phyloP scores from a whole-genome alignment of 2,329 filamentous ascomycete species.

The Xylaria sp. region DNA sequence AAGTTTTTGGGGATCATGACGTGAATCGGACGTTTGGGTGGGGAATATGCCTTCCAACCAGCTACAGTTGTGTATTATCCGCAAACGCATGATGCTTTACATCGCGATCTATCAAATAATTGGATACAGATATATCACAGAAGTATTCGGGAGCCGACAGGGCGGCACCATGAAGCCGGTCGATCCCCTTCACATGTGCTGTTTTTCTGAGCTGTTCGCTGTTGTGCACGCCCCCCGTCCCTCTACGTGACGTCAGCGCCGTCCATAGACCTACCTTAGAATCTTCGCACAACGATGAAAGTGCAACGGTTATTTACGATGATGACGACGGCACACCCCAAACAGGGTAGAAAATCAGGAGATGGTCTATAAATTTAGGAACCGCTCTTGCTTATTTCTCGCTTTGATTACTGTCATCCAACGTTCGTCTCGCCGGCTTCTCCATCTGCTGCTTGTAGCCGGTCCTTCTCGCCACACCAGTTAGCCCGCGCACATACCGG shows the following conservation, averaged over 20 bases:
- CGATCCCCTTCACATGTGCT: not conserved
- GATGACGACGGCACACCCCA: not conserved
- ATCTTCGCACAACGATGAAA: not conserved
- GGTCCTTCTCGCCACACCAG: too few relatives aligned
- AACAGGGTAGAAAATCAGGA: too few relatives aligned
- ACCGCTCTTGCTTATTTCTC: too few relatives aligned
- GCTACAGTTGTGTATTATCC: not conserved
- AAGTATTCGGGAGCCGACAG: not conserved
- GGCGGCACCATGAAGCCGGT: not conserved
- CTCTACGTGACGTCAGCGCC: conserved; percentile 14
- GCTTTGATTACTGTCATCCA: too few relatives aligned
- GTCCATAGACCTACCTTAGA: not conserved
- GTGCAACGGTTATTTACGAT: not conserved
- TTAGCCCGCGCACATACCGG: too few relatives aligned
- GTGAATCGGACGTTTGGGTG: conserved; percentile 12
- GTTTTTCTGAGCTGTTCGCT: conserved; percentile 6
- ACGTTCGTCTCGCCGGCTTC: too few relatives aligned
- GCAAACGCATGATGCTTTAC: not conserved
- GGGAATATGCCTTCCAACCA: not conserved
- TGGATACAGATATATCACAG: not conserved
- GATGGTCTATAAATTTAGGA: too few relatives aligned
- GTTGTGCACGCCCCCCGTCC: not conserved
- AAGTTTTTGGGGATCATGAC: conserved; percentile 38
- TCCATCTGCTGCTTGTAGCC: too few relatives aligned
- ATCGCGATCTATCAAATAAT: conserved; percentile 28